Conservation (phyloP, 768 basidiomycete genomes). For the Leccinum disarticulatum region DNA sequence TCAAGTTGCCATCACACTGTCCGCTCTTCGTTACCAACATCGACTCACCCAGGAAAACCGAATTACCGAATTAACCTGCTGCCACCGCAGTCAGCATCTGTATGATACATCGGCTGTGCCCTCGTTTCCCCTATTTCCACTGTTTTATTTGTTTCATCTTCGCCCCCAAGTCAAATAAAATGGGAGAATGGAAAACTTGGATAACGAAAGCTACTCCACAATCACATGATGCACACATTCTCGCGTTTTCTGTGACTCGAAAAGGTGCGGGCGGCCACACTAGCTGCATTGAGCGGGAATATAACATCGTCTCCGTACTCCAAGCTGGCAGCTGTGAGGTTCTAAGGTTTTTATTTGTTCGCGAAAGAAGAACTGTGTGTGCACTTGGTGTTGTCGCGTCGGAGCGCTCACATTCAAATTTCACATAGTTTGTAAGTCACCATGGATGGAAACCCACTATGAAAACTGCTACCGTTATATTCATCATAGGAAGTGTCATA, state of each 20-base stretch:
- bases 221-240: constrained; percentile 34
- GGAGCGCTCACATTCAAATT: constrained; percentile 31
- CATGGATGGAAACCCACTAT: constrained; percentile 37
- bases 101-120: no score
- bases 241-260: constrained; percentile 36
- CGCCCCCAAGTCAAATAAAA: no score
- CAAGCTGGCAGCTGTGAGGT: constrained; percentile 37
- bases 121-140: no score
- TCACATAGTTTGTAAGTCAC: constrained; percentile 27
- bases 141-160: no score
- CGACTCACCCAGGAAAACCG: no score
- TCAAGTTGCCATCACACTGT: no score
- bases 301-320: constrained; percentile 38
- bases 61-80: no score
- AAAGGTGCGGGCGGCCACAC: constrained; percentile 20
- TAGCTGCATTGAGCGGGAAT: constrained; percentile 29
- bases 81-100: no score
- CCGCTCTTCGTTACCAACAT: no score
- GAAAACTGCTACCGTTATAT: constrained; percentile 23
- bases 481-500: constrained; percentile 33
- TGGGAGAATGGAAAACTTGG: no score
- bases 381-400: neutral
- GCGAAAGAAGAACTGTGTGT: neutral
- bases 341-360: neutral
- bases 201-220: constrained; percentile 18